Conservation (phyloP, 1,284 basidiomycete species). For the Meira miltonrushii region DNA sequence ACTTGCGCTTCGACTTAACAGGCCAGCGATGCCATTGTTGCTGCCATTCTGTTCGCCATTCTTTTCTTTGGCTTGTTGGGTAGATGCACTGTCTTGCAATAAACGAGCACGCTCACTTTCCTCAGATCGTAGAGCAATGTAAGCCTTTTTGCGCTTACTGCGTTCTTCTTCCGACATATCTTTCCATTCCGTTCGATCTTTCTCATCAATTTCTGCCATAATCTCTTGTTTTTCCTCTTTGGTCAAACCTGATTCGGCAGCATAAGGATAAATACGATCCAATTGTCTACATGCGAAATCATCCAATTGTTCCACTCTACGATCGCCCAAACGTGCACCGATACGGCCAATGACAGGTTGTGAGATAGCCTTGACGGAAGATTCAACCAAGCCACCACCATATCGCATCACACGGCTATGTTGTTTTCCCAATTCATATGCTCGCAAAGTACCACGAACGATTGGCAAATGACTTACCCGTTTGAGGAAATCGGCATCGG, state of each 20-base stretch:
- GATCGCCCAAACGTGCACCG: slow-evolving; percentile 57
- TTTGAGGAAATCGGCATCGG: slow-evolving; percentile 37
- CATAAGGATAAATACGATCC: slow-evolving; percentile 57
- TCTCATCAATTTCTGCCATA: slow-evolving; percentile 32
- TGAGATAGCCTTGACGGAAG: slow-evolving; percentile 73
- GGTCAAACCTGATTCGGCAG: slow-evolving; percentile 19
- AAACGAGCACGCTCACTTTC: slow-evolving; percentile 37
- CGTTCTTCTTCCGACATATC: slow-evolving; percentile 35
- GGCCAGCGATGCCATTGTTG: neutral
- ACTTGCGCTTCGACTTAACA: neutral
- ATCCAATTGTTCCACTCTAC: slow-evolving; percentile 64
- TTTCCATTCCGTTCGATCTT: slow-evolving; percentile 34
- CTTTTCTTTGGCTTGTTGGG: neutral
- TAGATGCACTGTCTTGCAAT: slow-evolving; percentile 26
- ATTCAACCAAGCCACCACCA: slow-evolving; percentile 81
- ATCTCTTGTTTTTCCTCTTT: slow-evolving; percentile 37
- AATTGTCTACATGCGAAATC: slow-evolving; percentile 81
- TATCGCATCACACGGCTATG: slow-evolving; percentile 76
- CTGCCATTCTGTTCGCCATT: too few relatives aligned
- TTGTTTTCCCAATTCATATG: slow-evolving; percentile 71
- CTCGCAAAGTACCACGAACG: slow-evolving; percentile 65
- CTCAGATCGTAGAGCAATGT: slow-evolving; percentile 32
- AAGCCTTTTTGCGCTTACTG: slow-evolving; percentile 33
- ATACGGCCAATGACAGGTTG: slow-evolving; percentile 76
- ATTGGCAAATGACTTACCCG: slow-evolving; percentile 55